Evolutionary conservation across 768 basidiomycete species (phyloP).

Genomic region (Agrocybe praecox): DNA sequence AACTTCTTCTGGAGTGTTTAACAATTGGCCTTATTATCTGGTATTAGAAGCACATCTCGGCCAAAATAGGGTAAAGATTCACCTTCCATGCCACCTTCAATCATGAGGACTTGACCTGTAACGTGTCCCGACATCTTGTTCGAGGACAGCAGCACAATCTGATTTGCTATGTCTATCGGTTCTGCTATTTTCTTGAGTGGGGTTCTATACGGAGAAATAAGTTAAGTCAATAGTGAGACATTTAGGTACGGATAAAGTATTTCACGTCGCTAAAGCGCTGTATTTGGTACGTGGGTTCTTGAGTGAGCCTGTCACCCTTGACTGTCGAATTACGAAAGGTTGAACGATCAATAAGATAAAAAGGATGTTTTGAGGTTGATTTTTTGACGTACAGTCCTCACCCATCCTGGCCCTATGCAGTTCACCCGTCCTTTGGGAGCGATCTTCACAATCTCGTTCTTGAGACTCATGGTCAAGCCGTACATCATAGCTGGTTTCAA

Average conservation of each 20-base stretch:
- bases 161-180: slow-evolving; percentile 64
- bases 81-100: slow-evolving; percentile 84
- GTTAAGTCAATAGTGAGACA: too few species aligned
- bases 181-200: slow-evolving; percentile 71
- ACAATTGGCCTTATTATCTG: slow-evolving; percentile 27
- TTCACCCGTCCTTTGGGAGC: slow-evolving; percentile 75
- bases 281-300: slow-evolving; percentile 57
- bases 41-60: slow-evolving; percentile 1
- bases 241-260: neutral
- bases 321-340: slow-evolving; percentile 18
- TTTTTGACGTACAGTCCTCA: slow-evolving; percentile 42
- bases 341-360: too few species aligned
- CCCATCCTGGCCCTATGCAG: slow-evolving; percentile 70
- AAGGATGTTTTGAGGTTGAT: too few species aligned
- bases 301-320: slow-evolving; percentile 60
- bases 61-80: slow-evolving; percentile 4
- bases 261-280: slow-evolving; percentile 68
- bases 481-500: slow-evolving; percentile 65
- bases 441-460: slow-evolving; percentile 82
- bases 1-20: slow-evolving; percentile 25
- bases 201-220: too few species aligned
- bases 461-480: slow-evolving; percentile 65
- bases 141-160: slow-evolving; percentile 65
- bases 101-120: slow-evolving; percentile 69
- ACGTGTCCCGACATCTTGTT: slow-evolving; percentile 67